phyloP scores from a whole-genome alignment of 805 yeast species.

The Wickerhamomyces bovis region DNA sequence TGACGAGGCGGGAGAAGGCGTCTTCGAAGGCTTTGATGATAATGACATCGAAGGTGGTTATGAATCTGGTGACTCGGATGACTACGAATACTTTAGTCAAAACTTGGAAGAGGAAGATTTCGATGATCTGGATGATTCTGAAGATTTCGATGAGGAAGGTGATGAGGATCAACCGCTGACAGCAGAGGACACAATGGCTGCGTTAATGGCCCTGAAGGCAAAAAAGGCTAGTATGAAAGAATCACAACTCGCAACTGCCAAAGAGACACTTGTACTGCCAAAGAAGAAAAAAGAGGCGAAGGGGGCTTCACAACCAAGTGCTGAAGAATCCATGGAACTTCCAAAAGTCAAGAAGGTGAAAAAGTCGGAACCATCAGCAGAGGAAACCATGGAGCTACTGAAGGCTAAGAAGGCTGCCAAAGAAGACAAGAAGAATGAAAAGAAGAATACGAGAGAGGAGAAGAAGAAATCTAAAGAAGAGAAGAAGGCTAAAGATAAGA shows the following conservation, averaged over 20 bases:
- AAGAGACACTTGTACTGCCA: constrained; percentile 38
- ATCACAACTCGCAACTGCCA: constrained; percentile 23
- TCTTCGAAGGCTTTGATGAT: constrained; percentile 21
- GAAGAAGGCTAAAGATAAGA: constrained; percentile 6
- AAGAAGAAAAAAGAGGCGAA: constrained; percentile 22
- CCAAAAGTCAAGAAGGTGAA: constrained; percentile 25
- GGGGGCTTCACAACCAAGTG: constrained; percentile 18
- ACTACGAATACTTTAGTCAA: constrained; percentile 22
- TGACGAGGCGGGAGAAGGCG: constrained; percentile 20
- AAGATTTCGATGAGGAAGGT: constrained; percentile 10
- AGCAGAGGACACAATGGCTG: constrained; percentile 39
- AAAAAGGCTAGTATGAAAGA: constrained; percentile 22
- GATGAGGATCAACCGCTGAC: constrained; percentile 28
- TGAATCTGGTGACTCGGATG: constrained; percentile 22
- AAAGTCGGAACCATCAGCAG: constrained; percentile 23
- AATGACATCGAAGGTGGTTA: constrained; percentile 4
- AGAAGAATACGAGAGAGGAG: constrained; percentile 3
- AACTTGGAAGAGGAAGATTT: constrained; percentile 18
- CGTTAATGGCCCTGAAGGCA: constrained; percentile 35
- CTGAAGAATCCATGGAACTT: constrained; percentile 31
- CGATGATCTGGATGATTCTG: constrained; percentile 16
- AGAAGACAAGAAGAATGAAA: constrained; percentile 11
- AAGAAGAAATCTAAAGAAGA: constrained; percentile 10
- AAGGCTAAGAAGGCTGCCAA: constrained; percentile 24
- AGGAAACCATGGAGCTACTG: constrained; percentile 30